These are phyloP conservation scores for Rhytidhysteron rufulum DNA, from an alignment of 2,329 filamentous ascomycete species.

Conservation along the genomic window DNA sequence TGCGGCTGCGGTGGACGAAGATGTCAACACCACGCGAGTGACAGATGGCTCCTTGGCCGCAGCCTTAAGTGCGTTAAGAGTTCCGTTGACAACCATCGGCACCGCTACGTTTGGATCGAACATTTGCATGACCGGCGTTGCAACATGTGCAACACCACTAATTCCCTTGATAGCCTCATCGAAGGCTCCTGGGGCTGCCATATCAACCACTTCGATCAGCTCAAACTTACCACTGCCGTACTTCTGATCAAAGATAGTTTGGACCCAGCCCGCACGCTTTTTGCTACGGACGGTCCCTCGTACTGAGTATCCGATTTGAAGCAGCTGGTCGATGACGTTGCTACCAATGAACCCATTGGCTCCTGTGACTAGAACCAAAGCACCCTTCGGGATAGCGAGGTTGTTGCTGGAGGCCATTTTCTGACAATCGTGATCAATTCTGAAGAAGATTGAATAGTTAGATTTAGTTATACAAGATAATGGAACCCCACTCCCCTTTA, in stretches of 20 bases:
- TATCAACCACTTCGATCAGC: slow-evolving; percentile 36
- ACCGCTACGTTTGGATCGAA: slow-evolving; percentile 44
- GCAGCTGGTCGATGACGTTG: slow-evolving; percentile 40
- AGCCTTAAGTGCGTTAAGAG: slow-evolving; percentile 33
- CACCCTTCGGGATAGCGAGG: slow-evolving; percentile 20
- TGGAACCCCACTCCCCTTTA: too few relatives aligned
- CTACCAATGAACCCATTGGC: slow-evolving; percentile 45
- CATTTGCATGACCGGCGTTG: slow-evolving; percentile 34
- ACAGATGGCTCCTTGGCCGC: slow-evolving; percentile 37
- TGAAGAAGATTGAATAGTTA: too few relatives aligned
- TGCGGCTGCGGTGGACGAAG: slow-evolving; percentile 29
- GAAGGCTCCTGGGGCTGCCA: slow-evolving; percentile 36
- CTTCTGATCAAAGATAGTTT: slow-evolving; percentile 11
- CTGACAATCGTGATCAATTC: too few relatives aligned
- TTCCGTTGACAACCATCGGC: slow-evolving; percentile 29
- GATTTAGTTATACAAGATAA: too few relatives aligned
- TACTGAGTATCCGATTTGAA: slow-evolving; percentile 41
- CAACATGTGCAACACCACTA: slow-evolving; percentile 40
- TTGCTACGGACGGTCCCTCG: slow-evolving; percentile 43
- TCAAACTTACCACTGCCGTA: slow-evolving; percentile 31
- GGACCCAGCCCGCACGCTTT: slow-evolving; percentile 25
- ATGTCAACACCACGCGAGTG: slow-evolving; percentile 40
- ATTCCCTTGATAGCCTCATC: slow-evolving; percentile 38
- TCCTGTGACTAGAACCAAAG: slow-evolving; percentile 44
- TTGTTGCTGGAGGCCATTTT: too few relatives aligned